Base-by-base conservation (phyloP, 2,329 filamentous ascomycete genomes). In the Pochonia chlamydosporia region DNA sequence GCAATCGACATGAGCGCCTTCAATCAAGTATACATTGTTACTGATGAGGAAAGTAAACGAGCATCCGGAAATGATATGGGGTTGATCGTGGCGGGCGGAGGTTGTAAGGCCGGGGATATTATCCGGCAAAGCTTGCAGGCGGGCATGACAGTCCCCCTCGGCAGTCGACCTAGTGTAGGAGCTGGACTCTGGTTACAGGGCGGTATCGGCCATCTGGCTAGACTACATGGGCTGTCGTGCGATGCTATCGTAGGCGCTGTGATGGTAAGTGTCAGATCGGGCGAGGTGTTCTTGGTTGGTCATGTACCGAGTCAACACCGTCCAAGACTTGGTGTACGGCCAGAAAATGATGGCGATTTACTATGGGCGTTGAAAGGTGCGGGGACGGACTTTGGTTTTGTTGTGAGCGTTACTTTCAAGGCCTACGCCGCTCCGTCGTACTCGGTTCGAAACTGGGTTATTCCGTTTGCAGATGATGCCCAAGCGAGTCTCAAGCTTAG, bases 141-240 rank as follows among this genome's bases (percentile, higher is more conserved):
- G 0, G 76, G 73, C 2, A 1, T 84, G 45, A 77, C 74, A 47
- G 73, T 85, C 2, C 80, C 81, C 0, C 59, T 85, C 3, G 82
- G 81, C 3, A 59, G 78, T 23, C 76, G 81, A 5, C 81, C 81
- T 52, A 84, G 79, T 52, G 79, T 85, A 23, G 81, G 82, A 3
- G 73, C 78, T 0, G 82, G 82, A 0, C 54, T 81, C 13, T 84
- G 79, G 78, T 65, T 85, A 40, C 80, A 85, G 65, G 82, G 82
- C 35, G 81, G 81, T 44, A 80, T 85, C 42, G 80, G 81, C 2
- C 79, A 83, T 52, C 63, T 82, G n/a, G 56, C 74, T 30, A 68
- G 80, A 49, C 46, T 69, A 8, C 61, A 80, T 52, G 80, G 81
- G 1, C 76, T 85, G 11, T 51, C 78, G 3, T 83, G 78, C 52